A percentile compares a stretch with the other conserved stretches of the same genome.
Conservation (phyloP, 768 basidiomycete genomes). For the Clitopilus passeckerianus region DNA sequence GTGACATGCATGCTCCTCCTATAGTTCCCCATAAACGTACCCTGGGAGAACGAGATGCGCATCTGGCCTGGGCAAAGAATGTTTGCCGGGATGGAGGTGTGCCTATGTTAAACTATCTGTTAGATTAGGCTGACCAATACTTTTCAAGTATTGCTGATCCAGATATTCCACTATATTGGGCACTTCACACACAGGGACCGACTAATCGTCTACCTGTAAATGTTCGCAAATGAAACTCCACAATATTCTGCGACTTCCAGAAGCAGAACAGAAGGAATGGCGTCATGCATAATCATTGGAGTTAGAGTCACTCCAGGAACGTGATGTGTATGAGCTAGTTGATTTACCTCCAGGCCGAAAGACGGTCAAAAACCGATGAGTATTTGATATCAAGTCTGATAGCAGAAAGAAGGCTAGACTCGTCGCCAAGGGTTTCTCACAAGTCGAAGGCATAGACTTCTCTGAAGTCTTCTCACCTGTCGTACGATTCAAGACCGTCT, state of each 20-base stretch:
- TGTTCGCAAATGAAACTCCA: neutral
- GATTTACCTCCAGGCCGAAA: slow-evolving; percentile 5
- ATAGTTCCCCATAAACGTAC: neutral
- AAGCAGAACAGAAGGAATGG: neutral
- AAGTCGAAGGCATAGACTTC: slow-evolving; percentile 29
- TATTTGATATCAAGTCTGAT: slow-evolving; percentile 3
- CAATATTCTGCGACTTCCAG: neutral
- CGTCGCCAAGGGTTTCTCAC: slow-evolving; percentile 34
- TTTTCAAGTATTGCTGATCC: neutral
- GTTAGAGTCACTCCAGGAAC: slow-evolving; percentile 2
- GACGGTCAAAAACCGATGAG: slow-evolving; percentile 4
- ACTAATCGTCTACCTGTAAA: neutral
- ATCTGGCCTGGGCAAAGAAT: neutral
- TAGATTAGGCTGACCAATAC: neutral
- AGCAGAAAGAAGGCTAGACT: slow-evolving; percentile 19
- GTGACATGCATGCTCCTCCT: neutral
- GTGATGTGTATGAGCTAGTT: slow-evolving; percentile 2
- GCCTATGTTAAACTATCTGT: neutral
- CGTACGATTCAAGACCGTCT: slow-evolving; percentile 15
- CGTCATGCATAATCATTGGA: neutral
- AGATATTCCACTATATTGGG: neutral
- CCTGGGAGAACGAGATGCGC: neutral
- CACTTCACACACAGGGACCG: neutral
- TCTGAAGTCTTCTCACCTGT: slow-evolving; percentile 26
- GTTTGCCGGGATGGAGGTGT: neutral